Evolutionary conservation across 2,329 filamentous ascomycete genomes (phyloP).

Genomic region (Xylaria sp.): DNA sequence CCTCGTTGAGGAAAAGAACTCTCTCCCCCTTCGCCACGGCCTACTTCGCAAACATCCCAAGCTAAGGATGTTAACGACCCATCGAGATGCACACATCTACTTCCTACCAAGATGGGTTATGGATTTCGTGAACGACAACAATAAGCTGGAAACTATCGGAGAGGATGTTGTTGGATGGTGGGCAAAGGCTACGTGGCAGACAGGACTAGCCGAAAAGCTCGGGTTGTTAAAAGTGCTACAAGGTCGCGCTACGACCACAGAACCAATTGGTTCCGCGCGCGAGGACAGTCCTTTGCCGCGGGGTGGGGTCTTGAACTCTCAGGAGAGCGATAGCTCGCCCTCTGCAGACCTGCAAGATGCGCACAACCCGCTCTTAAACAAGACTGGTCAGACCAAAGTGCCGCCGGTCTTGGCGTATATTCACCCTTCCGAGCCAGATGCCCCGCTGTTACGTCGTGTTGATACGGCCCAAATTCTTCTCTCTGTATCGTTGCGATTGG

Average conservation of each 20-base stretch:
- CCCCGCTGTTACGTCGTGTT: conserved; percentile 83
- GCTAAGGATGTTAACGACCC: conserved; percentile 82
- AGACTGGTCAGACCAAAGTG: conserved; percentile 54
- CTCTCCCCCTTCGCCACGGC: conserved; percentile 78
- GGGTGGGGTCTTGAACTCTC: conserved; percentile 39
- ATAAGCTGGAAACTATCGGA: conserved; percentile 85
- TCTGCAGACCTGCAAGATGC: conserved; percentile 38
- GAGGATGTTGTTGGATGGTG: conserved; percentile 96
- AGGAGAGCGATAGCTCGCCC: conserved; percentile 40
- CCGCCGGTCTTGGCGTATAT: conserved; percentile 86
- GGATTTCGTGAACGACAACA: conserved; percentile 82
- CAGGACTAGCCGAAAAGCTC: conserved; percentile 81
- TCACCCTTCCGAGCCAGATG: conserved; percentile 67
- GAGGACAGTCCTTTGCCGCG: conserved; percentile 35
- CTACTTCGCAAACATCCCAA: conserved; percentile 79
- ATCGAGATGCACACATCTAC: conserved; percentile 94
- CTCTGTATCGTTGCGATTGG: conserved; percentile 83
- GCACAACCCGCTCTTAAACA: conserved; percentile 43
- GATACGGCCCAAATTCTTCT: conserved; percentile 88
- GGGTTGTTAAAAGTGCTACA: conserved; percentile 74
- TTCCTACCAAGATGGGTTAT: conserved; percentile 93
- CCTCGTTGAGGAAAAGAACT: conserved; percentile 78
- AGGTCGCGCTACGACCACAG: conserved; percentile 54
- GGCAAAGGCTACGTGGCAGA: conserved; percentile 94
- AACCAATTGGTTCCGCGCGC: conserved; percentile 50